Percentiles rank a stretch among this genome's conserved stretches.
phyloP scores from a whole-genome alignment of 2,329 filamentous ascomycete genomes.

The Claviceps sorghi region DNA sequence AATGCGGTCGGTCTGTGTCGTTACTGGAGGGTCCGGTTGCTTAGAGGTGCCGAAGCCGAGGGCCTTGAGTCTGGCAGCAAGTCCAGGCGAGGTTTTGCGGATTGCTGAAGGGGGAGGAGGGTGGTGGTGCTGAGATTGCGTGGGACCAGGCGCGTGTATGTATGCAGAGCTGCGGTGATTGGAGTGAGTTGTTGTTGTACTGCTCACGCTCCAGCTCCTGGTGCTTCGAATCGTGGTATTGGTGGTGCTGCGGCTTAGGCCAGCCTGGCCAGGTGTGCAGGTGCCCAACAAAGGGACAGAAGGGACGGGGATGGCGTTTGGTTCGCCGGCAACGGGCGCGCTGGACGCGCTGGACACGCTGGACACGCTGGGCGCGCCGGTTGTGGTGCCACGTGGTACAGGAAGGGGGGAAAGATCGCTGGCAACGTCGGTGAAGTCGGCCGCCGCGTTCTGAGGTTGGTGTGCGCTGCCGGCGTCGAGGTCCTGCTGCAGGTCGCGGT shows the following conservation, averaged over 20 bases:
- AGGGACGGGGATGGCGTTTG: not conserved
- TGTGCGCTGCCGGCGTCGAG: not conserved
- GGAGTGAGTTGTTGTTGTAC: not conserved
- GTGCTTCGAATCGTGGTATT: conserved; percentile 1
- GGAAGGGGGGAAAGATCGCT: conserved; percentile 14
- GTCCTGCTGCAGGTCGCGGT: not conserved
- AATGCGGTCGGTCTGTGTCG: conserved; percentile 31
- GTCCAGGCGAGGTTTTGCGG: conserved; percentile 48
- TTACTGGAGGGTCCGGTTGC: conserved; percentile 16
- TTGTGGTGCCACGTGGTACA: conserved; percentile 14
- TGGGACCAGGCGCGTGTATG: conserved; percentile 13
- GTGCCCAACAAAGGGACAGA: not conserved
- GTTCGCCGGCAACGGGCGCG: conserved; percentile 1
- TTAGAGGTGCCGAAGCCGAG: conserved; percentile 41
- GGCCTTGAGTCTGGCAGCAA: conserved; percentile 50
- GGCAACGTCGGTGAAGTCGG: conserved; percentile 15
- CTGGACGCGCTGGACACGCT: not conserved
- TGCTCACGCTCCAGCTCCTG: conserved; percentile 3
- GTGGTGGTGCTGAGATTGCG: conserved; percentile 9
- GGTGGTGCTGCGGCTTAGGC: conserved; percentile 5
- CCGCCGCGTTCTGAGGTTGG: not conserved
- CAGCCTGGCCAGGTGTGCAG: conserved; percentile 6
- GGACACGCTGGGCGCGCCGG: not conserved
- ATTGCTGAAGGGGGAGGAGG: conserved; percentile 16
- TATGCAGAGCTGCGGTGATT: conserved; percentile 4